These are phyloP conservation scores for Monosporascus cannonballus DNA, from an alignment of 2,329 filamentous ascomycete species.

Conservation along the genomic window DNA sequence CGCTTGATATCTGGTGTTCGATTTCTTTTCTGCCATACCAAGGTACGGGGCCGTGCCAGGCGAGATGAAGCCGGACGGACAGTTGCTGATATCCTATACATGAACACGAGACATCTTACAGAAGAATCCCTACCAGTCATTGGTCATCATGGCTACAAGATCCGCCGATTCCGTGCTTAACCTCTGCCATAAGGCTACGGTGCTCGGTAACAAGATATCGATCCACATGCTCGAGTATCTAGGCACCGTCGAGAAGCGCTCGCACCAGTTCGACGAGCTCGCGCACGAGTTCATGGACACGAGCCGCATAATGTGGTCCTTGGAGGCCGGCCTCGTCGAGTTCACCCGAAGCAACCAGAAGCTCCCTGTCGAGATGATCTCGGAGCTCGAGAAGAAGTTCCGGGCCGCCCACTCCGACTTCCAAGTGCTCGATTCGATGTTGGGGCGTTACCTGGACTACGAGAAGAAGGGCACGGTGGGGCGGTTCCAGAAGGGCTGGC, in stretches of 20 bases:
- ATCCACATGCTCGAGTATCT: conserved; percentile 61
- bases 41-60: no score
- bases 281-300: conserved; percentile 63
- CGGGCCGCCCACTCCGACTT: conserved; percentile 56
- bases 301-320: conserved; percentile 60
- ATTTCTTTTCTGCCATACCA: no score
- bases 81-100: no score
- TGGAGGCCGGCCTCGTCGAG: conserved; percentile 59
- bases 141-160: background rate
- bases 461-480: conserved; percentile 57
- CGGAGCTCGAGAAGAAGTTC: conserved; percentile 61
- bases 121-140: background rate
- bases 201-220: conserved; percentile 57
- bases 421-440: conserved; percentile 55
- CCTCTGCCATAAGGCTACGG: conserved; percentile 42
- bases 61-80: no score
- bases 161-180: conserved; percentile 6
- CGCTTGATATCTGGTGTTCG: no score
- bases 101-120: background rate
- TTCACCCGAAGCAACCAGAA: conserved; percentile 42
- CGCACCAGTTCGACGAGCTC: conserved; percentile 50
- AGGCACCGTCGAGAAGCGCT: conserved; percentile 47
- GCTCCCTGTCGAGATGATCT: conserved; percentile 53
- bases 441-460: conserved; percentile 54
- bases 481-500: conserved; percentile 54